A percentile compares a stretch with the other conserved stretches of the same genome.
Conservation (phyloP, 768 basidiomycete genomes). For the Boletellus ananiceps region DNA sequence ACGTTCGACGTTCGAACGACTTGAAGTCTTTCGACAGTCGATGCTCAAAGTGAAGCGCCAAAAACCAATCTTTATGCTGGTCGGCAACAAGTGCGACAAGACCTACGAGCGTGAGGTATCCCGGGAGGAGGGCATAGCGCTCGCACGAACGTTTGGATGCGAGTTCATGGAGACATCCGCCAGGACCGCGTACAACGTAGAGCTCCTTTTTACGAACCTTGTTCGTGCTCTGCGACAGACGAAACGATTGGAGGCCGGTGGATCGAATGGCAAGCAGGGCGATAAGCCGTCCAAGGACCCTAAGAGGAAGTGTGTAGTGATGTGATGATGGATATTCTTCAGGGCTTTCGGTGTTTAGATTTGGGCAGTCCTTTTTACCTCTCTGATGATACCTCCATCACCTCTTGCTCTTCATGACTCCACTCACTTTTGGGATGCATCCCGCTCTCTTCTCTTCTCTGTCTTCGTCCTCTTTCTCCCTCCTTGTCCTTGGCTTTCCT, state of each 20-base stretch:
- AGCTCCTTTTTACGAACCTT: constrained; percentile 82
- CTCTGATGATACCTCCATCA: constrained; percentile 67
- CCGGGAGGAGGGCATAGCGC: constrained; percentile 77
- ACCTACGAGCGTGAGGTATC: constrained; percentile 88
- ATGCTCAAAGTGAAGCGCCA: constrained; percentile 85
- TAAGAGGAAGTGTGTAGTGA: constrained; percentile 66
- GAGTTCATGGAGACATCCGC: constrained; percentile 97
- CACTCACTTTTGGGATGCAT: constrained; percentile 24
- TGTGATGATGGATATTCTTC: constrained; percentile 65
- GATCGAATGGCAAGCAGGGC: constrained; percentile 36
- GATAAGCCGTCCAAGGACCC: constrained; percentile 42
- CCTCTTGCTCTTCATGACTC: constrained; percentile 26
- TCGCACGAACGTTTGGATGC: constrained; percentile 84
- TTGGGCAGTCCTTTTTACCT: constrained; percentile 56
- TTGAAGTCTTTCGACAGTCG: constrained; percentile 86
- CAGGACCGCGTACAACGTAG: constrained; percentile 90
- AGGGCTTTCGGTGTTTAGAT: constrained; percentile 65
- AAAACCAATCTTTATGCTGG: constrained; percentile 86
- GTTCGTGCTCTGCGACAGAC: constrained; percentile 79
- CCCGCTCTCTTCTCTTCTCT: constrained; percentile 16
- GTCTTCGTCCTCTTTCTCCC: constrained; percentile 19
- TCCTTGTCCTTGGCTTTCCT: constrained; percentile 12
- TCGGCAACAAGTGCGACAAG: constrained; percentile 96
- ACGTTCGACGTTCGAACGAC: constrained; percentile 85
- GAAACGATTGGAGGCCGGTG: constrained; percentile 48